Percentiles rank a stretch among this genome's conserved stretches.
Conservation (phyloP, 768 basidiomycete species). For the Leucosporidium creatinivorum region DNA sequence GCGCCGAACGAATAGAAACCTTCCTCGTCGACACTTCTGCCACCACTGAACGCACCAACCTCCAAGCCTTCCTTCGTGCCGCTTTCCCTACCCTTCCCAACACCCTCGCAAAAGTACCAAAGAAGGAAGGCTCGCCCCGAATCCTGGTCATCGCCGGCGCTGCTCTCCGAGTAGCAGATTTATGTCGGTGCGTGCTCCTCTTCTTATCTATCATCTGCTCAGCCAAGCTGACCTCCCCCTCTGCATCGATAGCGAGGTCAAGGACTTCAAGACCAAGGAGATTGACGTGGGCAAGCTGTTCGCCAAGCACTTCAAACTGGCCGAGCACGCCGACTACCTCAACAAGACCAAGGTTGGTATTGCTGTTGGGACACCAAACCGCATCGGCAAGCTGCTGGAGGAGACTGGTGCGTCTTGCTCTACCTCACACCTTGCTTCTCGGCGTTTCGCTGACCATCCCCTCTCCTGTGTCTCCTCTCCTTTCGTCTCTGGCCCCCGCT, state of each 20-base stretch:
- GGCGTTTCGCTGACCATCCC: background rate
- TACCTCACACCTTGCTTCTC: background rate
- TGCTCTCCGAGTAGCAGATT: conserved; percentile 86
- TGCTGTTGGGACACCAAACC: conserved; percentile 85
- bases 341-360: conserved; percentile 75
- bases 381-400: conserved; percentile 69
- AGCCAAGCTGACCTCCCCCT: background rate
- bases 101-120: conserved; percentile 67
- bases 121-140: conserved; percentile 74
- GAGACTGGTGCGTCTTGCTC: conserved; percentile 43
- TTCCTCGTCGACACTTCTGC: conserved; percentile 66
- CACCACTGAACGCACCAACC: conserved; percentile 63
- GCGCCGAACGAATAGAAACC: conserved; percentile 49
- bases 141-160: conserved; percentile 76
- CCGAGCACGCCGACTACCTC: conserved; percentile 78
- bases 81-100: conserved; percentile 61
- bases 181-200: conserved; percentile 62
- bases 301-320: conserved; percentile 84
- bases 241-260: conserved; percentile 36
- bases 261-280: conserved; percentile 51
- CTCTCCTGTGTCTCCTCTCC: background rate
- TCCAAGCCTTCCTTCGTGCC: conserved; percentile 67
- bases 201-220: background rate
- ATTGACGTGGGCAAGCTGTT: conserved; percentile 93
- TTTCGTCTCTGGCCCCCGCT: background rate